Conservation (phyloP, 2,329 filamentous ascomycete genomes). For the Colletotrichum agaves region DNA sequence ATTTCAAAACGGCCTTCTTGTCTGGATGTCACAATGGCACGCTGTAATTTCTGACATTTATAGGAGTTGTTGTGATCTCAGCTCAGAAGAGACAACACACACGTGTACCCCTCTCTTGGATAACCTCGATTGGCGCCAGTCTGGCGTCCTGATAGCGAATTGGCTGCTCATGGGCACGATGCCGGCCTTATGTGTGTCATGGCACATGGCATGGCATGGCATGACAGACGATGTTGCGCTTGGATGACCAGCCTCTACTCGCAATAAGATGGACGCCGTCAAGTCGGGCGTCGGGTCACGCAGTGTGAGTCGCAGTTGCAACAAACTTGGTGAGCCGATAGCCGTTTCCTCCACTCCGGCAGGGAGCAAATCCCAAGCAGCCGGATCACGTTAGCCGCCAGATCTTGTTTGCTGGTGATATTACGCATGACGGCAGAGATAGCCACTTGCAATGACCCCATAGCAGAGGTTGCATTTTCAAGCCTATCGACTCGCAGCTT, state of each 20-base stretch:
- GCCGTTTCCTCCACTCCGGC: neutral
- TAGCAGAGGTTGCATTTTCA: conserved; percentile 4
- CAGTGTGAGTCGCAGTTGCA: conserved; percentile 14
- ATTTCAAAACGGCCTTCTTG: conserved; percentile 7
- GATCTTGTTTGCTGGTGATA: conserved; percentile 17
- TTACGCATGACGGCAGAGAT: neutral
- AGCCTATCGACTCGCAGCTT: neutral
- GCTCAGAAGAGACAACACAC: too few relatives aligned
- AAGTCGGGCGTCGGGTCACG: neutral
- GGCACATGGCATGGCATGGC: conserved; percentile 21
- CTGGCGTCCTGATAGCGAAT: neutral
- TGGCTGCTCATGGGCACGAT: conserved; percentile 16
- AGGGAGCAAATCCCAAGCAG: conserved; percentile 3
- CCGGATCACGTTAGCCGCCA: conserved; percentile 8
- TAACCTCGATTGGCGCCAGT: neutral
- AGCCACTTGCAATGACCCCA: neutral
- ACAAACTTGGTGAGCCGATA: conserved; percentile 12
- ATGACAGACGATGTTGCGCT: conserved; percentile 6
- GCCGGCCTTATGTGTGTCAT: conserved; percentile 36
- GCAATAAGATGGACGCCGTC: conserved; percentile 25
- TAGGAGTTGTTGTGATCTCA: neutral
- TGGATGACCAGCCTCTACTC: neutral
- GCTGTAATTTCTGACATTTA: conserved; percentile 2
- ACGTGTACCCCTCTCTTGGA: too few relatives aligned
- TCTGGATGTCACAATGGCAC: conserved; percentile 1